Evolutionary conservation across 495 filamentous ascomycete genomes (phyloP).

Genomic region (Immersiella caudata): DNA sequence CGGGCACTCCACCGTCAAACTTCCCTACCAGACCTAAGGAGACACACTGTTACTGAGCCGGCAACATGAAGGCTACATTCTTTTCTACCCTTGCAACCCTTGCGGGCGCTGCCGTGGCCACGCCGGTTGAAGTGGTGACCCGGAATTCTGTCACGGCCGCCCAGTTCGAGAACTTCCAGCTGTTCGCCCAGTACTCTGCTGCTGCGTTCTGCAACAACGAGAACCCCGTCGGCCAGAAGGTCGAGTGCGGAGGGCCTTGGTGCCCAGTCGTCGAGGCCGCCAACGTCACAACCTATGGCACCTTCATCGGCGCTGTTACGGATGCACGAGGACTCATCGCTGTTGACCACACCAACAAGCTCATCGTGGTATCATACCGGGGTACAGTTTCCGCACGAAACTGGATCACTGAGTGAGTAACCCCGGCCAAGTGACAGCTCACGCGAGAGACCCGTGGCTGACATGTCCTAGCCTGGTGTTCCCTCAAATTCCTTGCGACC

Average conservation of each 20-base stretch:
- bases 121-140: background rate
- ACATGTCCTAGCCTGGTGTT: conserved; percentile 36
- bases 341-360: conserved; percentile 60
- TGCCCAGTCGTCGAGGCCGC: conserved; percentile 65
- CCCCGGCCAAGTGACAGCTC: background rate
- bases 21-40: background rate
- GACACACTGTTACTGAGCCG: background rate
- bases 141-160: conserved; percentile 31
- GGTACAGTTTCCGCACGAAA: conserved; percentile 65
- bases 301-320: conserved; percentile 56
- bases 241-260: conserved; percentile 60
- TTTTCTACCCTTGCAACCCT: conserved; percentile 7
- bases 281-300: conserved; percentile 56
- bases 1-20: conserved; percentile 2
- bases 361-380: conserved; percentile 71
- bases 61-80: conserved; percentile 16
- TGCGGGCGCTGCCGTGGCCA: background rate
- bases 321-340: conserved; percentile 74
- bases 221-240: conserved; percentile 47
- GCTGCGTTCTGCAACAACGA: conserved; percentile 69
- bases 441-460: background rate
- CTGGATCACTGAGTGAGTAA: conserved; percentile 64
- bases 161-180: conserved; percentile 54
- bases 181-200: conserved; percentile 71
- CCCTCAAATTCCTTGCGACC: conserved; percentile 35